Evolutionary conservation across 495 filamentous ascomycete genomes (phyloP).

Genomic region (Hypomontagnella submonticulosa): DNA sequence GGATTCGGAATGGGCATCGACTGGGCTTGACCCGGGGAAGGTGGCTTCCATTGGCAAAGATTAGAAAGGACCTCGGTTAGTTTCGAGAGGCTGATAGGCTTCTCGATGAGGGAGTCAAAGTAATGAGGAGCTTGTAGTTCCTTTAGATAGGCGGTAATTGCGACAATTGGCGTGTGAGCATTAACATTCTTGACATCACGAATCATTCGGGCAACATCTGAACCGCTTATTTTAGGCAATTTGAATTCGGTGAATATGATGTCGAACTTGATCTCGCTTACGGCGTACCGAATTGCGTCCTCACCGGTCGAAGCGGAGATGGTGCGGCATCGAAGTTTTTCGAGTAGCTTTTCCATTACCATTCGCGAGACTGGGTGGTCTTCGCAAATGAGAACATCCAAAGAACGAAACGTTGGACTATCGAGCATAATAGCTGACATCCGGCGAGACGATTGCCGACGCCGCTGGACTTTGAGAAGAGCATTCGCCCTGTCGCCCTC

Average conservation of each 20-base stretch:
- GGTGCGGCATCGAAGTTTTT: conserved; percentile 95
- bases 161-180: conserved; percentile 92
- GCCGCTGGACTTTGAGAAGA: conserved; percentile 89
- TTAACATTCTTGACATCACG: conserved; percentile 94
- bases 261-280: conserved; percentile 94
- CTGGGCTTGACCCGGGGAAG: conserved; percentile 62
- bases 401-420: conserved; percentile 86
- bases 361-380: conserved; percentile 97
- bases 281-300: conserved; percentile 89
- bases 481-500: conserved; percentile 92
- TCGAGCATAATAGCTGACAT: conserved; percentile 87
- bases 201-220: conserved; percentile 96
- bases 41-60: conserved; percentile 92
- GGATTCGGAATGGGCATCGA: conserved; percentile 59
- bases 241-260: conserved; percentile 98
- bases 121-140: conserved; percentile 93
- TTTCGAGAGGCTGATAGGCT: conserved; percentile 90
- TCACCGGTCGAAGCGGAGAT: conserved; percentile 88
- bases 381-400: conserved; percentile 96
- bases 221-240: conserved; percentile 91
- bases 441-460: conserved; percentile 89
- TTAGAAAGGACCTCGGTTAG: conserved; percentile 84
- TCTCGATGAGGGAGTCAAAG: conserved; percentile 94
- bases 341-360: conserved; percentile 96
- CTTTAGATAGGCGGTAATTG: conserved; percentile 97